Base-by-base conservation (phyloP, 2,329 filamentous ascomycete species). In the Colletotrichum echinochloae region DNA sequence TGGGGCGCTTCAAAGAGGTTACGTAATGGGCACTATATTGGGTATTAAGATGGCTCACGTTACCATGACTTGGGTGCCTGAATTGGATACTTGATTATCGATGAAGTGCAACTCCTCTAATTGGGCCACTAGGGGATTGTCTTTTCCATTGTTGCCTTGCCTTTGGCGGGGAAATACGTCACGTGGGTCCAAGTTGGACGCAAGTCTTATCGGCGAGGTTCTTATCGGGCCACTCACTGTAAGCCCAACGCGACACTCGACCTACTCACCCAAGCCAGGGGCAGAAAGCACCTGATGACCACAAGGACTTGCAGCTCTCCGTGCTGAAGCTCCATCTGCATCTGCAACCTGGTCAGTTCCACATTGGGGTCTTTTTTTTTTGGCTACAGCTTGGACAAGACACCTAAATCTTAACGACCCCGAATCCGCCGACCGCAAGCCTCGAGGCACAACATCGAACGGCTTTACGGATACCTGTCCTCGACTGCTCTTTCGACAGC, bases 311-410 rank as follows among this genome's bases (percentile, higher is more conserved):
- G 28, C 46, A 30, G 14, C 44, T 39, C 59, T 51, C 33, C n/a
- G 30, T 46, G 35, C 23, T 44, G n/a, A 28, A 65, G 46, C 66
- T 69, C 54, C 37, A 65, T 60, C 65, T 54, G 68, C 46, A 55
- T 60, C 57, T 71, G 68, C 68, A 71, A 71, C 64, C 68, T 71
- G 68, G 68, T 71, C 68, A 71, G 62, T 71, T 71, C 51, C 60
- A 30, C 64, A 16, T 44, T 23, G 57, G 64, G 49, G 48, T 54
- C 20, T 55, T 44, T 46, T 46, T 59, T 48, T 68, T 63, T 49
- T 63, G 57, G 67, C 64, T 46, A 68, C 57, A 66, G 28, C 56
- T 62, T 60, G 60, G 55, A 60, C 63, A 61, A 66, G 56, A 70
- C 67, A 66, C 63, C 49, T 60, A 60, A 56, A 51, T 61, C 56